phyloP scores from a whole-genome alignment of 2,329 filamentous ascomycete species.

The Alternaria ventricosa region DNA sequence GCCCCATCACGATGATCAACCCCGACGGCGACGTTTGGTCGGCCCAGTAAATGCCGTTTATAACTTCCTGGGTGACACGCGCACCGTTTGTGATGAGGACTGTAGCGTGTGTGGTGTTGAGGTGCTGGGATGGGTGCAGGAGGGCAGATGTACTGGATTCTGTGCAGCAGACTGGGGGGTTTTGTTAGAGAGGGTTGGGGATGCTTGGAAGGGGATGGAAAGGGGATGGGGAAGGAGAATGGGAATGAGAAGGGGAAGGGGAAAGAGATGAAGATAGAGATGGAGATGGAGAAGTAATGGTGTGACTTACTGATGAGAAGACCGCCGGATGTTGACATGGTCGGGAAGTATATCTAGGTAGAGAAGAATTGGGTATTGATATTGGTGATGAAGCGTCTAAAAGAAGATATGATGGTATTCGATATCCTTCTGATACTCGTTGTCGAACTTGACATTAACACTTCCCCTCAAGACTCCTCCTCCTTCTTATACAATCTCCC shows the following conservation, averaged over 20 bases:
- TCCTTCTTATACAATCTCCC: neutral
- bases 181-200: neutral
- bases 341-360: neutral
- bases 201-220: neutral
- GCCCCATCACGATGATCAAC: conserved; percentile 31
- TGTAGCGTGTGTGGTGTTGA: conserved; percentile 26
- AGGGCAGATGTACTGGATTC: neutral
- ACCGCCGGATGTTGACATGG: neutral
- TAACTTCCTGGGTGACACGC: conserved; percentile 5
- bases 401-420: no score
- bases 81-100: conserved; percentile 25
- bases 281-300: neutral
- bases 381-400: no score
- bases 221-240: no score
- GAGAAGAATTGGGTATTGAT: neutral
- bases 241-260: neutral
- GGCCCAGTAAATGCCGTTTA: conserved; percentile 19
- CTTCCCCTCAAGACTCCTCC: neutral
- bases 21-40: conserved; percentile 19
- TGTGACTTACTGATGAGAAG: neutral
- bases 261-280: neutral
- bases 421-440: neutral
- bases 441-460: neutral
- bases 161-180: conserved; percentile 3
- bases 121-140: conserved; percentile 25